phyloP scores from a whole-genome alignment of 352 stramenopile species.

The Phytopythium sindhum region DNA sequence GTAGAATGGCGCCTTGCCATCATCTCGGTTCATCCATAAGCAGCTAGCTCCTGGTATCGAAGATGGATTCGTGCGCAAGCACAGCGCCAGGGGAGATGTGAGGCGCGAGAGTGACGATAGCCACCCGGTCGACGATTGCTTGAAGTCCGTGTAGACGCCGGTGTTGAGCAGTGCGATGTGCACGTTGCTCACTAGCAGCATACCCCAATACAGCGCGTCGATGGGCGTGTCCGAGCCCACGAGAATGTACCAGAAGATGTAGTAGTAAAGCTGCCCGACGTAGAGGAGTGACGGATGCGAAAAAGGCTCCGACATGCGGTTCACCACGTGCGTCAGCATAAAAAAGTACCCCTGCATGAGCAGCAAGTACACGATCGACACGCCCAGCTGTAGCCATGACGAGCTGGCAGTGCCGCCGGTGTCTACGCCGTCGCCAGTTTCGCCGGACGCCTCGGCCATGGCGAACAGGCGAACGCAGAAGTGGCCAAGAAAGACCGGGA shows the following conservation, averaged over 20 bases:
- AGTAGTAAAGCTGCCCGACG: conserved; percentile 84
- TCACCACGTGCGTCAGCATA: conserved; percentile 76
- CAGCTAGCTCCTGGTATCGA: background rate
- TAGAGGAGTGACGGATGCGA: conserved; percentile 81
- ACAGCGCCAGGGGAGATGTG: conserved; percentile 56
- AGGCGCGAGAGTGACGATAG: conserved; percentile 39
- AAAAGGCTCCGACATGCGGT: conserved; percentile 80
- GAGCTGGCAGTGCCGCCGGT: conserved; percentile 18
- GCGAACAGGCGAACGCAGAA: conserved; percentile 75
- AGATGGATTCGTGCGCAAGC: conserved; percentile 32
- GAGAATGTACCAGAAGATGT: conserved; percentile 87
- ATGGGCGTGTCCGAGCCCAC: conserved; percentile 80
- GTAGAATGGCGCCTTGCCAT: background rate
- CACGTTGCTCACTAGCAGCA: conserved; percentile 82
- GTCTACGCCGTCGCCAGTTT: conserved; percentile 7
- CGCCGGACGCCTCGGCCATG: conserved; percentile 33
- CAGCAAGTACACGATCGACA: conserved; percentile 73
- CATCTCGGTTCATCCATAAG: background rate
- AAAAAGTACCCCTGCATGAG: conserved; percentile 87
- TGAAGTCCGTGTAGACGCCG: conserved; percentile 82
- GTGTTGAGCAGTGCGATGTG: conserved; percentile 88
- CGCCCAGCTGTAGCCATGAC: conserved; percentile 68
- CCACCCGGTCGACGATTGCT: conserved; percentile 52
- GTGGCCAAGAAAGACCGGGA: conserved; percentile 79
- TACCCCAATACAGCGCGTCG: conserved; percentile 77